These are phyloP conservation scores for Coemansia sp. DNA, from an alignment of 192 early-diverging fungal genomes.

Conservation along the genomic window DNA sequence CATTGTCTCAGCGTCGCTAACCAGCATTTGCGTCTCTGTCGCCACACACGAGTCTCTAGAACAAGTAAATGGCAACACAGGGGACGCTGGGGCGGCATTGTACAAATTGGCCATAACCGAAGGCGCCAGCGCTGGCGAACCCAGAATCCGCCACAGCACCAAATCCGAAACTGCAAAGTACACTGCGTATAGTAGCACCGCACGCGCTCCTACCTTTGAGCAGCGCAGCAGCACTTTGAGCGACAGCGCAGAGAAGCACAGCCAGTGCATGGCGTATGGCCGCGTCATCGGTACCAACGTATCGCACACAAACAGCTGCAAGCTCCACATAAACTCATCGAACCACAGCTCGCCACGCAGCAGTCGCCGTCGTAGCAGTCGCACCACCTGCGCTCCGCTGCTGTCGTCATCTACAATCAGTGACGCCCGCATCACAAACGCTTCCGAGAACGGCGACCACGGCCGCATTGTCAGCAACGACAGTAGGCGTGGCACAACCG, in stretches of 20 bases:
- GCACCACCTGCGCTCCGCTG: background rate
- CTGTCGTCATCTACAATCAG: constrained; percentile 8
- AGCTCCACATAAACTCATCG: constrained; percentile 26
- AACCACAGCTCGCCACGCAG: constrained; percentile 23
- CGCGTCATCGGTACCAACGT: constrained; percentile 21
- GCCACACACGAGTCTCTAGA: background rate
- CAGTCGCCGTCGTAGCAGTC: constrained; percentile 7
- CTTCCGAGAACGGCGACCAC: constrained; percentile 24
- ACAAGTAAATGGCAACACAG: background rate
- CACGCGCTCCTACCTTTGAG: constrained; percentile 10
- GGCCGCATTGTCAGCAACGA: constrained; percentile 19
- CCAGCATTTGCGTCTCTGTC: background rate
- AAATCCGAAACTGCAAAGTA: constrained; percentile 27
- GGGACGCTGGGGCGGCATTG: background rate
- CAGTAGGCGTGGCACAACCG: constrained; percentile 20
- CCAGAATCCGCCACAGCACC: constrained; percentile 14
- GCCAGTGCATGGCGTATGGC: constrained; percentile 35
- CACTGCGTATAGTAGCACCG: constrained; percentile 11
- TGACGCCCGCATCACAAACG: constrained; percentile 19
- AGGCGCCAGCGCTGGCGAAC: background rate
- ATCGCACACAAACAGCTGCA: constrained; percentile 15
- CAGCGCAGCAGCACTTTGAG: constrained; percentile 8
- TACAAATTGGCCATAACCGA: background rate
- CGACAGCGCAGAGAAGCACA: constrained; percentile 25
- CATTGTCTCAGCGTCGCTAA: background rate